Evolutionary conservation across 2,329 filamentous ascomycete species (phyloP), one percentile per base, ranked within the genome.

Genomic region (Blumeriella jaapii): DNA sequence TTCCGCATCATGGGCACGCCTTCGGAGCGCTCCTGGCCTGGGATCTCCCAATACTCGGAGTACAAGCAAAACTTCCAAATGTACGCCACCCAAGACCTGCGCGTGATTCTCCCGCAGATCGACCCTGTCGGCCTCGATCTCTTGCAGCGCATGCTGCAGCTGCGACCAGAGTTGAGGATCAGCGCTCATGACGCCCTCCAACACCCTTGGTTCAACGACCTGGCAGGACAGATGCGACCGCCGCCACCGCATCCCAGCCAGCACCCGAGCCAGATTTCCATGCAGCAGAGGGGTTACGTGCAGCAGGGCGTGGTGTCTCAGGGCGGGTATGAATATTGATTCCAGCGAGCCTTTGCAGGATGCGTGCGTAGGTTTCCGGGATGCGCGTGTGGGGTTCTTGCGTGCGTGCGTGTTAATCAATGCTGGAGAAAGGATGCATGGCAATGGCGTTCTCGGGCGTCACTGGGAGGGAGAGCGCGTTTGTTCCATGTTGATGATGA

Each of bases 1-100:
- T 98, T 98, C 71, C 76, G 91, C 40, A 79, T 98, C 42, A 98
- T 98, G 91, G 91, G 91, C 42, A 98, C 91, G 0, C 91, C 91
- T 0, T 93, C 84, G 0, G 91, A 98, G 60, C 78, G 86, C 28
- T 86, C 82, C 4, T 98, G 91, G 91, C 89, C 89, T 0, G 87
- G 87, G 26, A 93, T 98, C 55, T 85, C 81, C 13, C 80, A 89
- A 54, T 87, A 93, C 52, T 86, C 89, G n/a, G 91, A 98, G 60
- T 98, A 96, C 69, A 95, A 96, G 67, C 73, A 78, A 30, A 94
- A 80, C 41, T 94, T 94, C 62, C 86, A 91, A 47, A 83, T 93
- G 56, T 96, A 91, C 58, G 82, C 84, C 10, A 94, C 91, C 1
- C 87, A 95, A 56, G 86, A 95, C 50, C 67, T 96, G 36, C 72